A percentile compares a stretch with the other conserved stretches of the same genome.
Conservation (phyloP, 768 basidiomycete genomes). For the Peribolospora baueri region DNA sequence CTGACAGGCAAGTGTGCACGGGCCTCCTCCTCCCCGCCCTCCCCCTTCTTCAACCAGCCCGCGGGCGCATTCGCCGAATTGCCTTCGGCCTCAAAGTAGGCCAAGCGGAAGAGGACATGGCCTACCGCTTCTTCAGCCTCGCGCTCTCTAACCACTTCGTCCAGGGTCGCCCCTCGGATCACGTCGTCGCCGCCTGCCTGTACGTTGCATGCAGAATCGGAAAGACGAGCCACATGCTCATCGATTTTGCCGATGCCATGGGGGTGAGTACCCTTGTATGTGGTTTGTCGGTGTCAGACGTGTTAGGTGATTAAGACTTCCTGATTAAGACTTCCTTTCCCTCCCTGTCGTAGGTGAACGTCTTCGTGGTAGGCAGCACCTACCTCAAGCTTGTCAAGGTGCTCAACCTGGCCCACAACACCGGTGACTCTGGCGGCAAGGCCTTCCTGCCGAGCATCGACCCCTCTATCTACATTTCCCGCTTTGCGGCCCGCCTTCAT, state of each 20-base stretch:
- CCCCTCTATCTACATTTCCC: conserved; percentile 85
- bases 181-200: conserved; percentile 85
- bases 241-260: conserved; percentile 91
- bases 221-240: conserved; percentile 90
- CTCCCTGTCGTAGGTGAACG: conserved; percentile 46
- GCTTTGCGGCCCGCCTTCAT: conserved; percentile 80
- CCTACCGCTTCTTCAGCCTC: conserved; percentile 69
- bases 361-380: conserved; percentile 85
- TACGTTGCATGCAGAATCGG: conserved; percentile 82
- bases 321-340: background rate
- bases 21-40: background rate
- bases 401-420: conserved; percentile 36
- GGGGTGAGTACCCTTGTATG: conserved; percentile 29
- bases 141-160: conserved; percentile 85
- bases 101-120: conserved; percentile 53
- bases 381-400: conserved; percentile 83
- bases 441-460: conserved; percentile 53
- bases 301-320: background rate
- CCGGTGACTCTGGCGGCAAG: too few relatives aligned
- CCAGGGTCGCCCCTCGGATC: conserved; percentile 70
- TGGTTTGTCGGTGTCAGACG: background rate
- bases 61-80: conserved; percentile 57
- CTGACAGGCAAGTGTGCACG: too few relatives aligned
- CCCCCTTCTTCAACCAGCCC: conserved; percentile 28
- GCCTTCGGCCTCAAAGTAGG: conserved; percentile 52